phyloP scores from a whole-genome alignment of 1,139 yeast species.

The Diutina catenulata region DNA sequence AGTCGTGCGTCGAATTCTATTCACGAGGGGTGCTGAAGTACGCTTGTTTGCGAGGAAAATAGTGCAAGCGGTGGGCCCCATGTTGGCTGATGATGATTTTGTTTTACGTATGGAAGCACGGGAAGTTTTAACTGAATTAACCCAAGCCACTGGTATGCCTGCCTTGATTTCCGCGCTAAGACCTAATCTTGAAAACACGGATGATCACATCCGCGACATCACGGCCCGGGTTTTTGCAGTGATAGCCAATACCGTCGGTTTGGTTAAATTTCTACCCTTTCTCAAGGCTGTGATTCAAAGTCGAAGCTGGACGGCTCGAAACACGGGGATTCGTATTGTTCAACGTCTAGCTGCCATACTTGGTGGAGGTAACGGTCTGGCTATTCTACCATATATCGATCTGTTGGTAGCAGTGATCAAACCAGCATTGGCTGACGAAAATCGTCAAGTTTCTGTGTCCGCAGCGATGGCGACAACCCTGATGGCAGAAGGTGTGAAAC shows the following conservation, averaged over 20 bases:
- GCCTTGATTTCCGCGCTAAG: conserved; percentile 67
- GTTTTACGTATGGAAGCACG: conserved; percentile 67
- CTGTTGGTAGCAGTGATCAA: conserved; percentile 52
- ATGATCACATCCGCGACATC: conserved; percentile 69
- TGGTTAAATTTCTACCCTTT: conserved; percentile 64
- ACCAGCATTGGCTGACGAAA: conserved; percentile 60
- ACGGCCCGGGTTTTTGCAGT: conserved; percentile 79
- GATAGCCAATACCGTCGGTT: conserved; percentile 71
- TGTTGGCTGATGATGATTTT: conserved; percentile 69
- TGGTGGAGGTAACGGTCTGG: conserved; percentile 50
- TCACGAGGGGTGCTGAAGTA: conserved; percentile 50
- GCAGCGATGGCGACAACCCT: conserved; percentile 66
- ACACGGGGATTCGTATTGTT: conserved; percentile 70
- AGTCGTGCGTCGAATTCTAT: conserved; percentile 57
- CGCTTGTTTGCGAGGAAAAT: conserved; percentile 69
- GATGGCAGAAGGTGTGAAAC: conserved; percentile 76
- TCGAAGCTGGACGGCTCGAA: conserved; percentile 77
- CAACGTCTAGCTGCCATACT: conserved; percentile 63
- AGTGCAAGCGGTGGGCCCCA: conserved; percentile 64
- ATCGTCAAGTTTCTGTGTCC: conserved; percentile 51
- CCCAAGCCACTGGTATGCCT: conserved; percentile 77
- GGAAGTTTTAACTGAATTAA: conserved; percentile 61
- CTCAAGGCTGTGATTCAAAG: conserved; percentile 73
- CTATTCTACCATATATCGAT: conserved; percentile 59
- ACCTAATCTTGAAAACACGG: conserved; percentile 74